These are phyloP conservation scores for Cyphellophora europaea DNA, from an alignment of 2,329 filamentous ascomycete species.

Conservation along the genomic window DNA sequence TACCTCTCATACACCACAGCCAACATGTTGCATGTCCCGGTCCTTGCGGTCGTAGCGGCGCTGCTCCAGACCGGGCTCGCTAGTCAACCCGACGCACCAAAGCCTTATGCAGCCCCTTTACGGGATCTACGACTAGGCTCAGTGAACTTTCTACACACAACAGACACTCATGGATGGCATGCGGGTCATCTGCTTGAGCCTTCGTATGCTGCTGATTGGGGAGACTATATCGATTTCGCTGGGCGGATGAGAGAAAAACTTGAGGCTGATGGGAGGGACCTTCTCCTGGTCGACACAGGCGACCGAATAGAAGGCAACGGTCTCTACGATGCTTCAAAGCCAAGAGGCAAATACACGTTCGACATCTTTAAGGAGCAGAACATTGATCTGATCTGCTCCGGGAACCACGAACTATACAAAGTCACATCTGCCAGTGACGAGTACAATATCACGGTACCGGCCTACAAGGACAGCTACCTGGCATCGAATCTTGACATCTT, in stretches of 20 bases:
- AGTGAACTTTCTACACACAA: constrained; percentile 94
- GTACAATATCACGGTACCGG: constrained; percentile 68
- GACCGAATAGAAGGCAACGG: constrained; percentile 92
- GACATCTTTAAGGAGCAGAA: constrained; percentile 76
- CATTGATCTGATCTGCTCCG: constrained; percentile 75
- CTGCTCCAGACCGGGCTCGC: constrained; percentile 27
- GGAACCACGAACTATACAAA: constrained; percentile 94
- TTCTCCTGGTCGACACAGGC: constrained; percentile 91
- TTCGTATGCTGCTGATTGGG: constrained; percentile 94
- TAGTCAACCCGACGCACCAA: constrained; percentile 71
- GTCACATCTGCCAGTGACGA: constrained; percentile 68
- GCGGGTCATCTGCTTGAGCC: constrained; percentile 88
- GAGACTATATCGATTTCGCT: constrained; percentile 92
- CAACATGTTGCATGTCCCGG: too few relatives aligned
- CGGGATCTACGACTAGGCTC: constrained; percentile 84
- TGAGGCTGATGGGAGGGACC: constrained; percentile 67
- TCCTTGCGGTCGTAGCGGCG: background rate
- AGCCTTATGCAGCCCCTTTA: constrained; percentile 69
- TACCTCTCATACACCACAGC: too few relatives aligned
- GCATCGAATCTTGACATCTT: constrained; percentile 90
- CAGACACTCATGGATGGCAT: constrained; percentile 93
- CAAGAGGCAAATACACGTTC: constrained; percentile 81
- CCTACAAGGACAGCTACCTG: constrained; percentile 71
- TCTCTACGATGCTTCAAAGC: constrained; percentile 79
- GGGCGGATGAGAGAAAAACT: constrained; percentile 70